phyloP scores from a whole-genome alignment of 2,329 filamentous ascomycete genomes.

The Geosmithia putterillii region DNA sequence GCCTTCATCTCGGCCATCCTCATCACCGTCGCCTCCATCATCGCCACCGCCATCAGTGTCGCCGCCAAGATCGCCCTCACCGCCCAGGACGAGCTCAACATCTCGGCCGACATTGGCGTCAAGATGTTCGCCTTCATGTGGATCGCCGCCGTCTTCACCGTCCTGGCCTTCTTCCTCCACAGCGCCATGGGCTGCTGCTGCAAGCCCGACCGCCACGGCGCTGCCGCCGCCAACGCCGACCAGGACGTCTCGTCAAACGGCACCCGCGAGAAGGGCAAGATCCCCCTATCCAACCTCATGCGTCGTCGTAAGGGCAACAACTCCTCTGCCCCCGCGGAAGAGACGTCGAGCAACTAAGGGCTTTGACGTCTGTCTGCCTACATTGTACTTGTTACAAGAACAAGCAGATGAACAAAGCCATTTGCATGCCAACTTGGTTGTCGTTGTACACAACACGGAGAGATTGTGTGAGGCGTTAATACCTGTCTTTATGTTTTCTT shows the following conservation, averaged over 20 bases:
- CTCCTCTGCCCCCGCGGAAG: not conserved
- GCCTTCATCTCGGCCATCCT: conserved; percentile 56
- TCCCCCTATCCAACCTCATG: conserved; percentile 14
- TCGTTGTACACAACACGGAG: not conserved
- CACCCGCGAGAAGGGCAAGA: conserved; percentile 7
- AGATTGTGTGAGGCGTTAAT: not conserved
- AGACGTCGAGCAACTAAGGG: too few relatives aligned
- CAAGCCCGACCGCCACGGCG: conserved; percentile 12
- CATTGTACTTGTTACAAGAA: too few relatives aligned
- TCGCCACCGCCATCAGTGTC: conserved; percentile 74
- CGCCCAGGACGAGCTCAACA: conserved; percentile 62
- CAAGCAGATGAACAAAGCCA: too few relatives aligned
- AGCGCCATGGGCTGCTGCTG: conserved; percentile 70
- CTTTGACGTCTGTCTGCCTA: too few relatives aligned
- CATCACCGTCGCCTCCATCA: conserved; percentile 55
- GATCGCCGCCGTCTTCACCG: conserved; percentile 56
- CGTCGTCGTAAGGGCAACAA: conserved; percentile 12
- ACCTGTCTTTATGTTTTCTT: not conserved
- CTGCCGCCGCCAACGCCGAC: not conserved
- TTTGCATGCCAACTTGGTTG: too few relatives aligned
- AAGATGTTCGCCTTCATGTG: conserved; percentile 86
- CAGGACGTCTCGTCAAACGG: not conserved
- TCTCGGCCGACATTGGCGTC: conserved; percentile 54
- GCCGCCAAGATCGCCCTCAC: conserved; percentile 71
- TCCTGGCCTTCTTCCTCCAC: conserved; percentile 63